Percentiles rank a stretch among this genome's conserved stretches.
Evolutionary conservation across 2,329 filamentous ascomycete species (phyloP).

Genomic region (Seiridium cupressi): DNA sequence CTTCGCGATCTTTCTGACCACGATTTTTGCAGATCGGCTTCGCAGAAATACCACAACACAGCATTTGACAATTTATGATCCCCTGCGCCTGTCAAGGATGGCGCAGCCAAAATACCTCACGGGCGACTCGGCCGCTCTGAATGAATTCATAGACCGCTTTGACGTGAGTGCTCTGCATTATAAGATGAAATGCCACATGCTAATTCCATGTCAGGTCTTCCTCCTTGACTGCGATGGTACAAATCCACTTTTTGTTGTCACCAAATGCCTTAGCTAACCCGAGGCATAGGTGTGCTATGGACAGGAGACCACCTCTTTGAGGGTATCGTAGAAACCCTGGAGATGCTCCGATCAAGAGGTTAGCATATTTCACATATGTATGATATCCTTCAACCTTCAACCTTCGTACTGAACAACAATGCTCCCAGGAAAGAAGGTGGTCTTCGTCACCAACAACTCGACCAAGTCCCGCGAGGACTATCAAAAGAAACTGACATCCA

Average conservation of each 20-base stretch:
- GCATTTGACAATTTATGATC: background rate
- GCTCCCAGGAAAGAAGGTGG: conserved; percentile 74
- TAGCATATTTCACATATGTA: conserved; percentile 13
- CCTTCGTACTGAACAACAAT: background rate
- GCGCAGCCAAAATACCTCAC: conserved; percentile 65
- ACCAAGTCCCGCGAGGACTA: conserved; percentile 94
- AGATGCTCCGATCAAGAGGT: conserved; percentile 81
- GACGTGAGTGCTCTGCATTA: conserved; percentile 62
- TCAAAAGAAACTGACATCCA: conserved; percentile 79
- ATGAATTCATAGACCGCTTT: conserved; percentile 83
- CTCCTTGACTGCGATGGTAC: conserved; percentile 96
- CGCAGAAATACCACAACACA: background rate
- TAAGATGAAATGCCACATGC: conserved; percentile 5
- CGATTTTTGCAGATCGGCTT: background rate
- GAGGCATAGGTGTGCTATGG: conserved; percentile 75
- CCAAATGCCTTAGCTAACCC: background rate
- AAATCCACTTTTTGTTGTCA: conserved; percentile 16
- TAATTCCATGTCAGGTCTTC: conserved; percentile 63
- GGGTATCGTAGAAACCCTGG: conserved; percentile 79
- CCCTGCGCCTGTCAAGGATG: conserved; percentile 20
- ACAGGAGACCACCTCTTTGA: conserved; percentile 89
- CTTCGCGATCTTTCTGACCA: background rate
- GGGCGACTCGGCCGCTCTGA: conserved; percentile 73
- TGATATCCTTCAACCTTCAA: background rate
- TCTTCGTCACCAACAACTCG: conserved; percentile 99